Base-by-base conservation (phyloP, 768 basidiomycete genomes). In the Hydnomerulius pinastri region DNA sequence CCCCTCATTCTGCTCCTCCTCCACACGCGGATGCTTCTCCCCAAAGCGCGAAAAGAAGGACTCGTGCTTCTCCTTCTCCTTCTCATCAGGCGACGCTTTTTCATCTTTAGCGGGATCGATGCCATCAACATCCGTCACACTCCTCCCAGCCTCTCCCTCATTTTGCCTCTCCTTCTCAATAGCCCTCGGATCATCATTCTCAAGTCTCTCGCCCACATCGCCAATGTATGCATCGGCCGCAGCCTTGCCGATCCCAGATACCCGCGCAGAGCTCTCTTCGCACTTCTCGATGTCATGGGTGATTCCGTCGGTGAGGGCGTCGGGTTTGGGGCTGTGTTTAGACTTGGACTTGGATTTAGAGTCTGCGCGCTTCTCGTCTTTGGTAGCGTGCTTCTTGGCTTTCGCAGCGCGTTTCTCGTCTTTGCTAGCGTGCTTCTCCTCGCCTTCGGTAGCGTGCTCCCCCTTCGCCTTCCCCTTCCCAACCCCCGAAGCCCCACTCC, bases 11-110 rank as follows among this genome's bases (percentile, higher is more conserved):
- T 50, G 53, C 9, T 55, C 50, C 8, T 51, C 37, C 15, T n/a
- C 36, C 4, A 13, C 24, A 8, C 32, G 40, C 9, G 32, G 37
- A 5, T 55, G 47, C 58, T 59, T 67, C 64, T 70, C 23, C 59
- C 67, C 50, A 18, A 29, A 40, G 12, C 49, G 62, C 13, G 40
- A 52, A 32, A 65, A 50, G 12, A 54, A 5, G 4, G 56, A 56
- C 6, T 63, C 66, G 32, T 67, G 69, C 48, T 71, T 71, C 39
- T 63, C 65, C 4, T 61, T 60, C 3, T 70, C 65, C 7, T 66
- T 63, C 4, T 51, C 46, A 4, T 41, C n/a, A n/a, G n/a, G n/a
- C n/a, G n/a, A n/a, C n/a, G n/a, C 33, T 47, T 29, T 17, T 42
- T 37, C 48, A 20, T 20, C 28, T 37, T 47, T 17, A 45, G 35